Evolutionary conservation across 805 yeast species (phyloP).

Genomic region (Cyberlindnera lachancei): DNA sequence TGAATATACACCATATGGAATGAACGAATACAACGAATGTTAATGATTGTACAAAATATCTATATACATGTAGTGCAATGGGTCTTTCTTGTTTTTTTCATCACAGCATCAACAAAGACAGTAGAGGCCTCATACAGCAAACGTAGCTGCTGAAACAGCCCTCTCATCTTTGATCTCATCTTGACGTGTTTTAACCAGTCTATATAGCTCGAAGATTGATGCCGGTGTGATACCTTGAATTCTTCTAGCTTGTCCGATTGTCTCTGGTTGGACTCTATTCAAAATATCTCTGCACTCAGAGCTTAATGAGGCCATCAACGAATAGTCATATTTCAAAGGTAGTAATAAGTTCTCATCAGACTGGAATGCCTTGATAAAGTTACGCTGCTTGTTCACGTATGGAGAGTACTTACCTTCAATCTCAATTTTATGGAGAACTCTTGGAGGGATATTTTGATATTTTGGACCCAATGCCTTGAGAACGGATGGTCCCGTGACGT

Average conservation of each 20-base stretch:
- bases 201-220: conserved; percentile 72
- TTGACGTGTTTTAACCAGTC: conserved; percentile 33
- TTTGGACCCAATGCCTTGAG: conserved; percentile 11
- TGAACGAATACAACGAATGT: neutral
- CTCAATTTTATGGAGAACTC: conserved; percentile 54
- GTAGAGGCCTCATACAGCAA: too few species aligned
- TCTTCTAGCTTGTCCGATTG: conserved; percentile 92
- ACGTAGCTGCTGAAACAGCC: conserved; percentile 3
- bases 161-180: conserved; percentile 16
- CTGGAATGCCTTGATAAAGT: conserved; percentile 65
- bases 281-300: conserved; percentile 65
- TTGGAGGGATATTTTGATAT: conserved; percentile 27
- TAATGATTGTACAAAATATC: too few species aligned
- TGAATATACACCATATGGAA: neutral
- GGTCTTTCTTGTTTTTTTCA: too few species aligned
- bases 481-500: conserved; percentile 18
- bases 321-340: conserved; percentile 65
- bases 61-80: too few species aligned
- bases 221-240: conserved; percentile 95
- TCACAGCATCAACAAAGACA: too few species aligned
- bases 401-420: conserved; percentile 83
- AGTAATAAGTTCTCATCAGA: conserved; percentile 73
- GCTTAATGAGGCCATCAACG: conserved; percentile 54
- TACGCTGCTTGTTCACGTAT: conserved; percentile 64
- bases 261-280: conserved; percentile 73